These are phyloP conservation scores for Fusarium sp. DNA, from an alignment of 2,329 filamentous ascomycete species.

Conservation along the genomic window DNA sequence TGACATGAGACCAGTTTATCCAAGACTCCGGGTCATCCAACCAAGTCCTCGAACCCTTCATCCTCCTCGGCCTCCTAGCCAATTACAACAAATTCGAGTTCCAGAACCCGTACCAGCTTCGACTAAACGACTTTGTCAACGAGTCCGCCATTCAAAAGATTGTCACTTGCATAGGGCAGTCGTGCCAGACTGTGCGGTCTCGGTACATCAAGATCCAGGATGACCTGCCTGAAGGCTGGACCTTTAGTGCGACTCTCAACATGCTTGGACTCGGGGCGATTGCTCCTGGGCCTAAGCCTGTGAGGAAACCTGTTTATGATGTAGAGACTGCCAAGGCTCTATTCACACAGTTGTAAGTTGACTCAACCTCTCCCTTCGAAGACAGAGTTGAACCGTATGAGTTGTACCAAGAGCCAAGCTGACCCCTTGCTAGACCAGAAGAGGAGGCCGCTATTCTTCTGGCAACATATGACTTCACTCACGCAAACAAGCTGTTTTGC, in stretches of 20 bases:
- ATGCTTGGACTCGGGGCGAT: constrained; percentile 88
- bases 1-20: constrained; percentile 69
- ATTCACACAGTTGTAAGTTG: constrained; percentile 80
- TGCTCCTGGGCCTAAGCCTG: constrained; percentile 74
- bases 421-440: constrained; percentile 81
- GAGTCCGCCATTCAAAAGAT: constrained; percentile 87
- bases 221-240: constrained; percentile 92
- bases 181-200: constrained; percentile 75
- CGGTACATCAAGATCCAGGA: constrained; percentile 90
- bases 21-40: constrained; percentile 78
- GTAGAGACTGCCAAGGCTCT: constrained; percentile 85
- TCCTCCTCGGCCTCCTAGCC: constrained; percentile 85
- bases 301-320: constrained; percentile 70
- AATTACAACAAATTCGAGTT: constrained; percentile 99
- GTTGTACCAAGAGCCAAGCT: neutral
- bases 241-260: constrained; percentile 80
- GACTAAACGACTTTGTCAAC: constrained; percentile 95
- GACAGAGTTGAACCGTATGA: accelerated
- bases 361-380: neutral
- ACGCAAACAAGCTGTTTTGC: constrained; percentile 96
- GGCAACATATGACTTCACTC: constrained; percentile 90
- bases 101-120: constrained; percentile 93
- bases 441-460: constrained; percentile 84
- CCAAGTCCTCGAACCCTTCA: constrained; percentile 79
- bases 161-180: constrained; percentile 78